Base-by-base conservation (phyloP, 2,329 filamentous ascomycete species). In the Exutisphaerella laricina region DNA sequence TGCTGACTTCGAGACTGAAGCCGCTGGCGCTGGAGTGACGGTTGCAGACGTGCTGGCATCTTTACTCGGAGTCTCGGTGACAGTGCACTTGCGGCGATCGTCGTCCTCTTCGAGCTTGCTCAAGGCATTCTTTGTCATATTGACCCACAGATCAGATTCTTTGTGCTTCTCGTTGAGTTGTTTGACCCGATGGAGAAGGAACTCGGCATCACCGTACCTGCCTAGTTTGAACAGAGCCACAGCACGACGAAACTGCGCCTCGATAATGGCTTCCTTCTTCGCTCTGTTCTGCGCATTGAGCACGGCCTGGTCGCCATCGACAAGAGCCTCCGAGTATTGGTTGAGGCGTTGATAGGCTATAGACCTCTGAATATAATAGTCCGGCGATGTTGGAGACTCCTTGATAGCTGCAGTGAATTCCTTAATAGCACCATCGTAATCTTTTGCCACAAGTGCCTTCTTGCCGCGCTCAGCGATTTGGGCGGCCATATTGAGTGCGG, bases 301-400 rank as follows among this genome's bases (percentile, higher is more conserved):
- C 43, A 78, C 73, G 38, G 79, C 70, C 28, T 66, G 57, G 37
- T 73, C 67, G 40, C 70, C 70, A 49, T 74, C 71, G 34, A 55
- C 46, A 21, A 74, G 67, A n/a, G 52, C 72, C 10, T 64, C 62
- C 8, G 58, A 34, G 36, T 70, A 67, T 46, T 79, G 66, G 16
- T 69, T 58, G 2, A 75, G 71, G 46, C 85, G 78, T 37, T 86
- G 75, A 60, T 88, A 82, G 28, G 87, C 87, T 30, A 82, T 88
- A 4, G 88, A 85, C 14, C 90, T 86, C 53, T 84, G 80, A 50
- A 92, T 78, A 49, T 90, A 83, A 78, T 92, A 96, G 36, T 77
- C 68, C 1, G 87, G 84, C 2, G 85, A 87, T 28, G 70, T 71
- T 0, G 82, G 80, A 9, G 72, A 72, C 48, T 78, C 68, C 23